A percentile compares a stretch with the other conserved stretches of the same genome.
Conservation (phyloP, 257 asterid genomes). For the Haberlea rhodopensis region DNA sequence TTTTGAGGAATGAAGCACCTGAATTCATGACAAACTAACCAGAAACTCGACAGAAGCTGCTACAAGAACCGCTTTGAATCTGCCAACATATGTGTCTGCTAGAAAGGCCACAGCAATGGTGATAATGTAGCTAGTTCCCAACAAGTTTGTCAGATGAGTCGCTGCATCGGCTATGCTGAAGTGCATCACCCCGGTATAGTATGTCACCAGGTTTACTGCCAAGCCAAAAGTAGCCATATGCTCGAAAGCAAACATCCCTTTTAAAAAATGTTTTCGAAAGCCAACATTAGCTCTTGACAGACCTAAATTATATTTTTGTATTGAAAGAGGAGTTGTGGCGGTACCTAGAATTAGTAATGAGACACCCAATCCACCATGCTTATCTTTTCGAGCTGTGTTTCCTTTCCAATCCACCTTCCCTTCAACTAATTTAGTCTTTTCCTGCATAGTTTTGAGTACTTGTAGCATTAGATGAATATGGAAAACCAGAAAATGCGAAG, state of each 20-base stretch:
- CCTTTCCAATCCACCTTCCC: constrained; percentile 86
- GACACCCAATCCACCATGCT: constrained; percentile 57
- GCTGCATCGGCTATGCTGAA: constrained; percentile 58
- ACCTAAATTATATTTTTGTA: too few relatives aligned
- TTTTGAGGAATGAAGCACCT: background rate
- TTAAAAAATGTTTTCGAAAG: background rate
- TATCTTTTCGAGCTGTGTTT: constrained; percentile 42
- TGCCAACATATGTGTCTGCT: constrained; percentile 63
- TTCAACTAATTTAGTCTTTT: constrained; percentile 38
- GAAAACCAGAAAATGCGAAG: constrained; percentile 1
- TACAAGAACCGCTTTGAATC: constrained; percentile 45
- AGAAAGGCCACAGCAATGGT: constrained; percentile 52
- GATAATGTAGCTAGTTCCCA: constrained; percentile 56
- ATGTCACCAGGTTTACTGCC: constrained; percentile 48
- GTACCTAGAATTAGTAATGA: constrained; percentile 52
- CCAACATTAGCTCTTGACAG: background rate
- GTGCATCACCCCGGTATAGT: constrained; percentile 59
- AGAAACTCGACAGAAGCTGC: constrained; percentile 46
- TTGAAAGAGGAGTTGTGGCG: background rate
- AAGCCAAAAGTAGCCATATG: constrained; percentile 48
- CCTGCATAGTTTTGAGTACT: constrained; percentile 32
- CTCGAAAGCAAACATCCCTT: constrained; percentile 50
- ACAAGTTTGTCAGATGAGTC: constrained; percentile 51
- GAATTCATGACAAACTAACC: constrained; percentile 27
- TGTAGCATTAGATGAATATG: background rate